Base-by-base conservation (phyloP, 2,329 filamentous ascomycete genomes). In the Aspergillus fumigatus region DNA sequence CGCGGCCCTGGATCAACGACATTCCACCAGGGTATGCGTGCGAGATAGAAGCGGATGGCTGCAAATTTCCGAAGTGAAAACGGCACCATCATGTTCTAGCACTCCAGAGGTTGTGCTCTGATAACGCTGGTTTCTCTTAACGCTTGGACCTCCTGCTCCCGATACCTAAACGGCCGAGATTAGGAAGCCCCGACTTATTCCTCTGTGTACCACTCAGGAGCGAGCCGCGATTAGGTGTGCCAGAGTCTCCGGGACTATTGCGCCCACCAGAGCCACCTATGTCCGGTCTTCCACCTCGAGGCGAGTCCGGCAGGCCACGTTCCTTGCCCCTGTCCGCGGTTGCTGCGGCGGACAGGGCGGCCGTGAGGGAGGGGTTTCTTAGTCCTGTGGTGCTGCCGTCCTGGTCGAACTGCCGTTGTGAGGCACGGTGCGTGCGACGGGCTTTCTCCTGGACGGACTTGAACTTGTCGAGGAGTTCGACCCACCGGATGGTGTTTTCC, bases 401-500 rank as follows among this genome's bases (percentile, higher is more conserved):
- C 48, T 80, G 72, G 51, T 79, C 80, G 52, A 83, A 64, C 23
- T 74, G 62, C 35, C 74, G 68, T 59, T 77, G 72, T 0, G 74
- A 72, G 59, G 76, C 74, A 57, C 86, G 79, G 67, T 91, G 88
- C 11, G 84, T 80, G 53, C 91, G 82, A 54, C 92, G 84, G 5
- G 92, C 89, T 58, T 85, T 86, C 64, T 99, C 94, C 69, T 99
- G 94, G 1, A 95, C 93, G 52, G 82, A 85, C 63, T 90, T 89
- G 76, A 99, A 99, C 70, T 97, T 96, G 62, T 99, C 94, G 4
- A 99, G 82, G 38, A 99, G 81, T 65, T 99, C 94, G 2, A 84
- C 85, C 94, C 94, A 99, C 54, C 89, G 88, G 65, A 99, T 96
- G 35, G 85, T 87, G 53, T 84, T 85, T 54, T 97, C 92, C 62